Evolutionary conservation across 2,329 filamentous ascomycete genomes (phyloP).

Genomic region (Epichloe scottii): DNA sequence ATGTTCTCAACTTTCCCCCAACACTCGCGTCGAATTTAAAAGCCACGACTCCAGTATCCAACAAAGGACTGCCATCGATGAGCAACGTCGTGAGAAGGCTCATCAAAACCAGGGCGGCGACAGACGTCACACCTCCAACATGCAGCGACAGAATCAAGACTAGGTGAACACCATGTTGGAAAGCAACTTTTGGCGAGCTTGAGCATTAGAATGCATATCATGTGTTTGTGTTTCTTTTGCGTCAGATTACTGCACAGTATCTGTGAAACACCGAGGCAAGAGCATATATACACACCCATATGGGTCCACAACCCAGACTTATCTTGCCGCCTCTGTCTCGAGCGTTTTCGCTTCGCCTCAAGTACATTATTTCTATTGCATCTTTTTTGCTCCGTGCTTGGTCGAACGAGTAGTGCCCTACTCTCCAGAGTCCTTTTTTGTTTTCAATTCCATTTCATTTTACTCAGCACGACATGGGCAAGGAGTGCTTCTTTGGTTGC

Average conservation of each 20-base stretch:
- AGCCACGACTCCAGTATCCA: conserved; percentile 93
- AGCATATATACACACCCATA: not conserved
- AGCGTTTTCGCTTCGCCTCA: not conserved
- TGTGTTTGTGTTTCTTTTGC: not conserved
- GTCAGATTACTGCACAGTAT: conserved; percentile 1
- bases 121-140: conserved; percentile 21
- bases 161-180: conserved; percentile 8
- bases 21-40: conserved; percentile 90
- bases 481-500: not conserved
- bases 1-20: conserved; percentile 74
- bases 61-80: conserved; percentile 79
- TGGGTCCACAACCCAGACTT: not conserved
- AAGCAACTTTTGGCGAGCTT: not conserved
- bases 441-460: not conserved
- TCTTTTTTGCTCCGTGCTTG: not conserved
- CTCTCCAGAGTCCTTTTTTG: not conserved
- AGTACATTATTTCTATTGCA: no score
- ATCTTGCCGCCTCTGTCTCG: not conserved
- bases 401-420: no score
- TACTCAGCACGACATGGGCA: not conserved
- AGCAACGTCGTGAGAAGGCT: conserved; percentile 77
- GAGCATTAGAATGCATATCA: not conserved
- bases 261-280: not conserved
- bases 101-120: conserved; percentile 32
- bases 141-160: conserved; percentile 22